Evolutionary conservation across 2,329 filamentous ascomycete species (phyloP).

Genomic region (Dactylellina haptotyla): DNA sequence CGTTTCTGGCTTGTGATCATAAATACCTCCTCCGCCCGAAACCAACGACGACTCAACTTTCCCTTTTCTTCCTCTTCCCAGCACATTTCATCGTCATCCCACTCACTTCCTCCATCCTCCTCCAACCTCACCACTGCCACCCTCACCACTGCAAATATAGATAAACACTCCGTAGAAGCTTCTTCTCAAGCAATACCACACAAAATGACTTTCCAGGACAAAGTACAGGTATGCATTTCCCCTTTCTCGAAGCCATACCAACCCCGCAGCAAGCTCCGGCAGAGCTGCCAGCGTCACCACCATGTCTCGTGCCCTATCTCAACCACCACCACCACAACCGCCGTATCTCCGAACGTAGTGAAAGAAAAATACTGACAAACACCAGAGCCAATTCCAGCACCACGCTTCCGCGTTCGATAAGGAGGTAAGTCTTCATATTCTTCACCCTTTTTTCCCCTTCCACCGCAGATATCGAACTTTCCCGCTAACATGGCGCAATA

Average conservation of each 20-base stretch:
- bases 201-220: slow-evolving; percentile 53
- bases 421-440: slow-evolving; percentile 72
- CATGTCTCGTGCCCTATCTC: background rate
- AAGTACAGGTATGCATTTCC: slow-evolving; percentile 20
- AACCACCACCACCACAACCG: background rate
- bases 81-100: slow-evolving; percentile 6
- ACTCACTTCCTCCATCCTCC: no score
- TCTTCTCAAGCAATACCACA: background rate
- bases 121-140: background rate
- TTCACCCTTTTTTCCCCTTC: background rate
- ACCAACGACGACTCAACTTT: background rate
- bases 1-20: slow-evolving; percentile 26
- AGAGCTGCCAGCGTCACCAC: no score
- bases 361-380: slow-evolving; percentile 14
- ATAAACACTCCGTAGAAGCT: background rate
- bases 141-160: background rate
- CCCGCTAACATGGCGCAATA: slow-evolving; percentile 51
- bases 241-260: no score
- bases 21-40: slow-evolving; percentile 19
- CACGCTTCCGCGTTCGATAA: slow-evolving; percentile 83
- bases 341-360: no score
- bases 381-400: slow-evolving; percentile 66
- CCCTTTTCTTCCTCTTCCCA: background rate
- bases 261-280: no score
- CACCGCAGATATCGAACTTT: no score